phyloP scores from a whole-genome alignment of 1,284 basidiomycete genomes.

The Waitea zeae region DNA sequence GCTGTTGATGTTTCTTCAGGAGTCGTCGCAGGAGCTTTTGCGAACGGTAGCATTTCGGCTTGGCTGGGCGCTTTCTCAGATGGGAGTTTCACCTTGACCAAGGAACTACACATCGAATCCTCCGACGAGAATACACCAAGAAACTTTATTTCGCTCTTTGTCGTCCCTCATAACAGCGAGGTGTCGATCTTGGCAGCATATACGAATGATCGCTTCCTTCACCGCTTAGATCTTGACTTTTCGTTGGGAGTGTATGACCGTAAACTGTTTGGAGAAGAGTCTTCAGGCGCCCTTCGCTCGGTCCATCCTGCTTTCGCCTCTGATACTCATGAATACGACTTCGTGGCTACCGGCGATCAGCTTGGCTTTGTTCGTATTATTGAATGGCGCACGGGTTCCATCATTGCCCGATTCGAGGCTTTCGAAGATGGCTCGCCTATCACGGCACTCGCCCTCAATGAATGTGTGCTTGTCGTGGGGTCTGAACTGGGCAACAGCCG shows the following conservation, averaged over 20 bases:
- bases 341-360: constrained; percentile 38
- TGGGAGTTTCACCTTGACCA: too few species aligned
- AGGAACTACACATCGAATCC: too few species aligned
- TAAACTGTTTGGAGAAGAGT: constrained; percentile 34
- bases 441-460: constrained; percentile 44
- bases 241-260: constrained; percentile 14
- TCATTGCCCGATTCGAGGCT: constrained; percentile 30
- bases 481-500: constrained; percentile 44
- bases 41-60: constrained; percentile 31
- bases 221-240: constrained; percentile 22
- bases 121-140: too few species aligned
- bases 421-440: constrained; percentile 36
- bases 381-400: constrained; percentile 21
- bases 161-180: too few species aligned
- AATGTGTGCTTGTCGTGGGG: constrained; percentile 40
- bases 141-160: too few species aligned
- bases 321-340: constrained; percentile 18
- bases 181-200: not conserved
- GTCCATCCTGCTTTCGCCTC: constrained; percentile 28
- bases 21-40: constrained; percentile 27
- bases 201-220: constrained; percentile 18
- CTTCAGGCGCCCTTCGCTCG: constrained; percentile 26
- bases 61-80: too few species aligned
- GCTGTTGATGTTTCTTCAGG: constrained; percentile 24
- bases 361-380: constrained; percentile 45